Base-by-base conservation (phyloP, 2,329 filamentous ascomycete genomes). In the Cucurbitaria berberidis region DNA sequence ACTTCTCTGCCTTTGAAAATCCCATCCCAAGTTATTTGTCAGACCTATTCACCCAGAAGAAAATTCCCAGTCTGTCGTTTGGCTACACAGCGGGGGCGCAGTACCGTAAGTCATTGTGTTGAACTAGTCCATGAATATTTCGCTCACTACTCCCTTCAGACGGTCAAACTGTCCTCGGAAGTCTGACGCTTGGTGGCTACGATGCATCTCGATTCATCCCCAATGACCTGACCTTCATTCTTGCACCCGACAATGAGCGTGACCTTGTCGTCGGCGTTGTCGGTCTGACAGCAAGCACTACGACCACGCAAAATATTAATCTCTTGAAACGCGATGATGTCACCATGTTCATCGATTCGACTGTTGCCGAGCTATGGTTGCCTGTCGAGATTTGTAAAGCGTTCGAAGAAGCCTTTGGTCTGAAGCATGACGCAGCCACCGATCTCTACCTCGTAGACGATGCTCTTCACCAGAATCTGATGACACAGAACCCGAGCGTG, bases 71-170 rank as follows among this genome's bases (percentile, higher is more conserved):
- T 69, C 80, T 90, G 57, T 89, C 87, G 36, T 91, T 89, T 68
- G 88, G 87, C 45, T 92, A 87, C 70, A 91, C 89, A 3, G 89
- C 89, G 35, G 89, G 89, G 15, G 88, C 88, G n/a, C 82, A 82
- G 56, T 91, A 91, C 66, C 81, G 86, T 87, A 76, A 70, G 82
- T 74, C 24, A 13, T 30, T 16, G 16, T 39, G 16, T 39, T 39
- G 10, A 22, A 18, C 30, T 7, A 19, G 9, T 13, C 26, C 5
- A n/a, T 38, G 13, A 10, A 39, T 15, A 21, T 21, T 10, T 9
- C n/a, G 39, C 55, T 47, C 57, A 60, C 48, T 57, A 45, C 53
- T 46, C 30, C 26, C 70, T 41, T 24, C 40, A 76, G 74, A 64
- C 24, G 66, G 64, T 42, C 63, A 68, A 13, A 70, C 67, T 7